phyloP scores from a whole-genome alignment of 1,284 basidiomycete species.

The Tranzscheliella williamsii region DNA sequence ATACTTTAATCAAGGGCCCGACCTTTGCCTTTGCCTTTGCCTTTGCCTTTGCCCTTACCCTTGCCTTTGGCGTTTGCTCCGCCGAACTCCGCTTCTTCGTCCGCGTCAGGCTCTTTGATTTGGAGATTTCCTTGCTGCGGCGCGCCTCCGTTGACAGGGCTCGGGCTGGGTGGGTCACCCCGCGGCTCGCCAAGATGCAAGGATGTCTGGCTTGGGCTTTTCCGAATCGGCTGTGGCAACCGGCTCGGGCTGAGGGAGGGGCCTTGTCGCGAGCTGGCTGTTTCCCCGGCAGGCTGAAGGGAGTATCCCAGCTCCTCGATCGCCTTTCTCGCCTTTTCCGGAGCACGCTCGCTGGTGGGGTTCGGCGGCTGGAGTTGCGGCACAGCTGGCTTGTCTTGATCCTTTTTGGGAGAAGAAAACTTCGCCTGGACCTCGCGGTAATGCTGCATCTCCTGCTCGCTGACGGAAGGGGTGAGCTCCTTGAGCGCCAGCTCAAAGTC shows the following conservation, averaged over 20 bases:
- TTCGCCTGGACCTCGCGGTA: constrained; percentile 75
- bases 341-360: not conserved
- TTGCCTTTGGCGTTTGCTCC: not conserved
- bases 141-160: not conserved
- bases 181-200: not conserved
- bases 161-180: not conserved
- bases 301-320: constrained; percentile 1
- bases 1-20: not conserved
- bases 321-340: not conserved
- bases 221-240: not conserved
- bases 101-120: not conserved
- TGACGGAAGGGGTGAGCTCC: constrained; percentile 84
- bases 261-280: not conserved
- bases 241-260: not conserved
- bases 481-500: constrained; percentile 79
- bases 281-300: not conserved
- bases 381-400: not conserved
- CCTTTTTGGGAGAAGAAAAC: constrained; percentile 64
- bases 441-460: constrained; percentile 83
- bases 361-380: not conserved
- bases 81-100: not conserved
- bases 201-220: not conserved
- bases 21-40: not conserved
- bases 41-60: constrained; percentile 1
- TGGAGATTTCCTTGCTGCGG: not conserved